Base-by-base conservation (phyloP, 208 protist species). In the Crithidia brevicula region DNA sequence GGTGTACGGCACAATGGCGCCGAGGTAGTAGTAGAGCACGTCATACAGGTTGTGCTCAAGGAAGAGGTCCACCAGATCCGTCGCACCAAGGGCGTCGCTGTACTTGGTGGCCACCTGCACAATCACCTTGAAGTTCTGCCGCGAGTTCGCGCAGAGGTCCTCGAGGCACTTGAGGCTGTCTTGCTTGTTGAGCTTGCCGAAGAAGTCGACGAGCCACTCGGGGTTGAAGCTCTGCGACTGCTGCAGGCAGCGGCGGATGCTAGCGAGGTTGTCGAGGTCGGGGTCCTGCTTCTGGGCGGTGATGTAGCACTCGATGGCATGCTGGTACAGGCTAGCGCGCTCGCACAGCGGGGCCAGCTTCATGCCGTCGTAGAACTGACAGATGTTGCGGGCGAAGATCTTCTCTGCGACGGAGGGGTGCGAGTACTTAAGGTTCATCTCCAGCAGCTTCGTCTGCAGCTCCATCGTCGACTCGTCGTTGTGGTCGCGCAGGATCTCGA, bases 401-500 rank as follows among this genome's bases (percentile, higher is more conserved):
- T 98, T 97, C 77, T 99, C 98, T 5, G 99, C 97, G 8, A 99
- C 98, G 62, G 98, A 94, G 42, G 98, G 96, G 22, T 94, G 89
- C 16, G 96, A 98, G 62, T 96, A 92, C 74, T 99, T 94, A n/a
- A 99, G 81, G 81, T 99, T 99, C 67, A 99, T 99, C 85, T 99
- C 98, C 10, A 99, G 87, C 40, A 99, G 88, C 64, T 98, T 98
- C 10, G 99, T 99, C 87, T 99, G 99, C 7, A 99, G 89, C 31
- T 93, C 90, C 27, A 79, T 83, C 15, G 88, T 99, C 49, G 94
- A 86, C 74, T 97, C 95, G 52, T 88, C 83, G 72, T 84, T 86
- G 78, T 98, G 88, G 38, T 78, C 76, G 64, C 96, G 97, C 33
- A 99, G 85, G 15, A 99, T 92, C 43, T 99, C 98, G 33, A 99